These are phyloP conservation scores for Cystobasidiopsis lactophilus DNA, from an alignment of 768 basidiomycete genomes.

Conservation along the genomic window DNA sequence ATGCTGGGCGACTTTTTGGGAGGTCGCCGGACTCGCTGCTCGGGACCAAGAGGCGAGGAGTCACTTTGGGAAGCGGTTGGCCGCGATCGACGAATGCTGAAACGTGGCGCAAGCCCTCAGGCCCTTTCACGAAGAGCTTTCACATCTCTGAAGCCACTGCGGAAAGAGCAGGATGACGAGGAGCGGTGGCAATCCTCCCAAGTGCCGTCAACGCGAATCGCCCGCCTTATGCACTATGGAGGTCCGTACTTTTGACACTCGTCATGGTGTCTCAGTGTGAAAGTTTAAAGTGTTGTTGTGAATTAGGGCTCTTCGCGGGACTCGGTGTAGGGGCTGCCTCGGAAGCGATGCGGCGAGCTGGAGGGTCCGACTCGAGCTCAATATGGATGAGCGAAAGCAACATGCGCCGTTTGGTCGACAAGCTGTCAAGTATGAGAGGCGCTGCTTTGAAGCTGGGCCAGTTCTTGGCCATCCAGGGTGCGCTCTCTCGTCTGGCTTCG, in stretches of 20 bases:
- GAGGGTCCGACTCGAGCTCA: constrained; percentile 29
- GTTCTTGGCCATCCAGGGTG: constrained; percentile 89
- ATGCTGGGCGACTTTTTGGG: no score
- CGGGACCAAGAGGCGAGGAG: no score
- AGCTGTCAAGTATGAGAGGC: constrained; percentile 85
- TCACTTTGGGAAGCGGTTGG: no score
- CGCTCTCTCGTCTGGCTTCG: constrained; percentile 1
- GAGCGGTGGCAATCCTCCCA: neutral
- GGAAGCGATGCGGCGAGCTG: constrained; percentile 53
- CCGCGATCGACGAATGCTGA: no score
- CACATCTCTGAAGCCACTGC: no score
- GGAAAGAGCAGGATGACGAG: no score
- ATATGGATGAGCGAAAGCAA: constrained; percentile 81
- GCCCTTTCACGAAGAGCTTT: no score
- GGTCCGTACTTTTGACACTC: neutral
- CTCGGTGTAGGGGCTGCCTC: constrained; percentile 72
- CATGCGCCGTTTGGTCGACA: constrained; percentile 65
- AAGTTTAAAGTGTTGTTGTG: neutral
- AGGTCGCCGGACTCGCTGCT: no score
- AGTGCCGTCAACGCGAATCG: constrained; percentile 6
- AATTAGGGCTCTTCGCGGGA: constrained; percentile 65
- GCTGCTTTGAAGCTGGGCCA: constrained; percentile 92
- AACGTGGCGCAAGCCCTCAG: no score
- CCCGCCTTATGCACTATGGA: constrained; percentile 7
- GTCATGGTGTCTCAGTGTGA: neutral